Conservation (phyloP, 208 protist genomes). For the Acanthamoeba comandoni region DNA sequence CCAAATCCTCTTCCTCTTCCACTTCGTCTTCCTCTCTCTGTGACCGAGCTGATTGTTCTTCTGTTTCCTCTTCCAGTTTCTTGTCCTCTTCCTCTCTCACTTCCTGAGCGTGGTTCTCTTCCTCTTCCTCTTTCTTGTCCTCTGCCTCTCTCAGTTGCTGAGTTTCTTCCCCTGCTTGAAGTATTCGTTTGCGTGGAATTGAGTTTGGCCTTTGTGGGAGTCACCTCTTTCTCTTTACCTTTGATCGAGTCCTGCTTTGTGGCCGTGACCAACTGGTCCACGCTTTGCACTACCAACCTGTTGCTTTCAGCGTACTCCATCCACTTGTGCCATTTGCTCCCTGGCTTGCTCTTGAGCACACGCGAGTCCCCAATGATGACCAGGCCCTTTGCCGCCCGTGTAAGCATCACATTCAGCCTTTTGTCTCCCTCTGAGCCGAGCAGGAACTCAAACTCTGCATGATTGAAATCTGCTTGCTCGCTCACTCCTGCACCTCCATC, state of each 20-base stretch:
- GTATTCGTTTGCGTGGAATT: too few species aligned
- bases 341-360: slow-evolving; percentile 74
- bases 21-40: slow-evolving; percentile 1
- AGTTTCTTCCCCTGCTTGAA: not conserved
- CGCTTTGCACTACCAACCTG: too few species aligned
- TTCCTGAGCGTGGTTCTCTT: not conserved
- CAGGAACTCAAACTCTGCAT: too few species aligned
- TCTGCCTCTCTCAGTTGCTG: not conserved
- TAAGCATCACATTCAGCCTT: slow-evolving; percentile 94
- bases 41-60: too few species aligned
- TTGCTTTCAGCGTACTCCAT: slow-evolving; percentile 3
- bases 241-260: not conserved
- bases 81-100: slow-evolving; percentile 14
- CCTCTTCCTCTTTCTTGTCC: slow-evolving; percentile 13
- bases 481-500: slow-evolving; percentile 23
- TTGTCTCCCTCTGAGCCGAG: slow-evolving; percentile 90
- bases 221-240: not conserved
- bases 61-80: not conserved
- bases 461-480: slow-evolving; percentile 90
- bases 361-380: slow-evolving; percentile 76
- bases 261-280: too few species aligned
- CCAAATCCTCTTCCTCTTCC: slow-evolving; percentile 49
- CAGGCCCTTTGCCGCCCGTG: slow-evolving; percentile 84
- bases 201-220: not conserved
- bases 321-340: too few species aligned